These are phyloP conservation scores for Phaeolepiota aurea DNA, from an alignment of 768 basidiomycete genomes.

Conservation along the genomic window DNA sequence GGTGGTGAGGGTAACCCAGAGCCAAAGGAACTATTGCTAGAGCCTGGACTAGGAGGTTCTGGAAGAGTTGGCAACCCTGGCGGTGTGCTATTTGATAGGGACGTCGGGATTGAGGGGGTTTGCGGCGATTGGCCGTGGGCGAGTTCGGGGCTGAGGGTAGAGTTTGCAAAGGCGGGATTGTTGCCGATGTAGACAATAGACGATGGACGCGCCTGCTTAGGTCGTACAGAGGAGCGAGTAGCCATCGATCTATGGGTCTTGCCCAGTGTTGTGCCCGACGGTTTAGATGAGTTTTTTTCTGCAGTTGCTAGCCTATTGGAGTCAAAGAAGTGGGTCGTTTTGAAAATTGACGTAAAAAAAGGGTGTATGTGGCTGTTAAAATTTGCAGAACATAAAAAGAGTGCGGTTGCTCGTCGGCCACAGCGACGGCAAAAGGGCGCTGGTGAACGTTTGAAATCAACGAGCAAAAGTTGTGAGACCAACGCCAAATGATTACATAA, in stretches of 20 bases:
- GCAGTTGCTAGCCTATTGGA: background rate
- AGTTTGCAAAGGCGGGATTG: constrained; percentile 8
- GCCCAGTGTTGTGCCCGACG: background rate
- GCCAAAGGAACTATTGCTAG: constrained; percentile 32
- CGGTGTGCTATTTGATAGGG: constrained; percentile 16
- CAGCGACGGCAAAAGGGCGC: background rate
- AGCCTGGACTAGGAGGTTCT: constrained; percentile 58
- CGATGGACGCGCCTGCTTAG: constrained; percentile 24
- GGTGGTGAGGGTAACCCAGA: constrained; percentile 80
- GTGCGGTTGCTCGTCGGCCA: constrained; percentile 1
- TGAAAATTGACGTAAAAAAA: background rate
- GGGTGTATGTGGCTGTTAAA: background rate
- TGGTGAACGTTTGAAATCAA: background rate
- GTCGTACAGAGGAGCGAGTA: constrained; percentile 22
- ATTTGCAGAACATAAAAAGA: background rate
- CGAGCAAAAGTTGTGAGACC: too few relatives aligned
- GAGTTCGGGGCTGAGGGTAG: constrained; percentile 10
- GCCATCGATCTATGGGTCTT: constrained; percentile 24
- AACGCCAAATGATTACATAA: too few relatives aligned
- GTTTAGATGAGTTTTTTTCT: background rate
- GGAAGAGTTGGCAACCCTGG: constrained; percentile 58
- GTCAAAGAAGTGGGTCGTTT: background rate
- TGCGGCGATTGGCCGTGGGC: constrained; percentile 12
- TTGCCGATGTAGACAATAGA: constrained; percentile 36
- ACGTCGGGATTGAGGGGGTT: constrained; percentile 14